A percentile compares a stretch with the other conserved stretches of the same genome.
Conservation (phyloP, 306 rosid genomes). For the Trifolium pratense region DNA sequence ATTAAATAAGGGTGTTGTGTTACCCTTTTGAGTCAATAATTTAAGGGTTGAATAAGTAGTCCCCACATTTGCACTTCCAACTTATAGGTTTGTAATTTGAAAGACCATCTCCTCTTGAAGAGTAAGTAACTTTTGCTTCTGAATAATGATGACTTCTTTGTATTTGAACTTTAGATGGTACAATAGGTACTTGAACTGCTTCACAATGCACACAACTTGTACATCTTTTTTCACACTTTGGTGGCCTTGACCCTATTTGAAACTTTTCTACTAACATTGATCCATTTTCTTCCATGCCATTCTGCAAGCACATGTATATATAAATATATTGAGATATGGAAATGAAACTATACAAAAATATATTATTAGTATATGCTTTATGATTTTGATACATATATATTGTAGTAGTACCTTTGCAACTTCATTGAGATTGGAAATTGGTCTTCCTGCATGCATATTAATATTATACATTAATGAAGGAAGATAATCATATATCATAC, state of each 20-base stretch:
- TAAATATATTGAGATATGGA: not conserved
- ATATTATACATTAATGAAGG: not conserved
- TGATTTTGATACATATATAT: not conserved
- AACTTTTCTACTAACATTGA: constrained; percentile 31
- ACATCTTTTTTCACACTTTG: constrained; percentile 69
- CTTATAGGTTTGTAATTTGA: constrained; percentile 87
- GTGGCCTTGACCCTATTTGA: constrained; percentile 79
- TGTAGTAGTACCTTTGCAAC: constrained; percentile 54
- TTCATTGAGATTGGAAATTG: constrained; percentile 50
- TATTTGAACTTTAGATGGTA: constrained; percentile 46
- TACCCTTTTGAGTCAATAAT: constrained; percentile 8
- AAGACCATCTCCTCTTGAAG: constrained; percentile 59
- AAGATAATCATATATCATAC: not conserved
- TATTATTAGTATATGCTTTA: not conserved
- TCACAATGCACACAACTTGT: constrained; percentile 64
- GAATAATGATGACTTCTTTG: constrained; percentile 46
- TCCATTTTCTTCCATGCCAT: constrained; percentile 39
- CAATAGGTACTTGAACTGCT: constrained; percentile 81
- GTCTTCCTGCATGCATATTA: constrained; percentile 57
- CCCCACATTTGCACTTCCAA: constrained; percentile 90
- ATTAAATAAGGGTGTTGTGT: not conserved
- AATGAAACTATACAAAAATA: not conserved
- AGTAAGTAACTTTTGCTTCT: not conserved
- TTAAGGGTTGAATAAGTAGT: constrained; percentile 70
- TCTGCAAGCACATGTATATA: constrained; percentile 29